These are phyloP conservation scores for Halenospora varia DNA, from an alignment of 495 filamentous ascomycete species.

Conservation along the genomic window DNA sequence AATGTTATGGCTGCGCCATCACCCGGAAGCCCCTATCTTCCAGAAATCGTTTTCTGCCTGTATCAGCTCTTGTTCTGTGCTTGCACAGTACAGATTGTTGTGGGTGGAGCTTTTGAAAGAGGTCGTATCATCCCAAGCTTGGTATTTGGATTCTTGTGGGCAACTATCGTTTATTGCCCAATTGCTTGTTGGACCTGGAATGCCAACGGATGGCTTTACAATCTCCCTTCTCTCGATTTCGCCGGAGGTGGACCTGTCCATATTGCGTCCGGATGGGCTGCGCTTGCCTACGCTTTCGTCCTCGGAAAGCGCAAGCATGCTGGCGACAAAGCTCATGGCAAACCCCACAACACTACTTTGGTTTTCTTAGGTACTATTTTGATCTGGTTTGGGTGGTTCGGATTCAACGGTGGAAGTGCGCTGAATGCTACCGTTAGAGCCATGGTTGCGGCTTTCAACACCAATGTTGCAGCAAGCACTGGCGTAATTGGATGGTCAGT, in stretches of 20 bases:
- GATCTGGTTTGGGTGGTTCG: slow-evolving; percentile 53
- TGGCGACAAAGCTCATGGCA: slow-evolving; percentile 55
- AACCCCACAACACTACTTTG: slow-evolving; percentile 71
- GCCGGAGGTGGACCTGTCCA: slow-evolving; percentile 81
- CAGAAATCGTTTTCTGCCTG: slow-evolving; percentile 86
- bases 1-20: slow-evolving; percentile 69
- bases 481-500: slow-evolving; percentile 57
- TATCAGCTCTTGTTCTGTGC: slow-evolving; percentile 73
- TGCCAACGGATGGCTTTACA: slow-evolving; percentile 68
- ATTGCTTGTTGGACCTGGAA: slow-evolving; percentile 96
- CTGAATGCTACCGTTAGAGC: slow-evolving; percentile 54
- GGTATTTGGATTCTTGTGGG: slow-evolving; percentile 86
- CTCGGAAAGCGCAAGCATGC: slow-evolving; percentile 53
- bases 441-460: slow-evolving; percentile 57
- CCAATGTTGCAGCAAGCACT: slow-evolving; percentile 53
- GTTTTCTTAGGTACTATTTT: slow-evolving; percentile 74
- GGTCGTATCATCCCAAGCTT: slow-evolving; percentile 79
- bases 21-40: slow-evolving; percentile 64
- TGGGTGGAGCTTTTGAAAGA: slow-evolving; percentile 77
- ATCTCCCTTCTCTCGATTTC: slow-evolving; percentile 76
- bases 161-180: slow-evolving; percentile 78
- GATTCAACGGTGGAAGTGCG: slow-evolving; percentile 59
- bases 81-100: slow-evolving; percentile 68
- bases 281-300: slow-evolving; percentile 25
- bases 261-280: slow-evolving; percentile 67